phyloP scores from a whole-genome alignment of 2,329 filamentous ascomycete genomes.

The Neofusicoccum umdonicola region DNA sequence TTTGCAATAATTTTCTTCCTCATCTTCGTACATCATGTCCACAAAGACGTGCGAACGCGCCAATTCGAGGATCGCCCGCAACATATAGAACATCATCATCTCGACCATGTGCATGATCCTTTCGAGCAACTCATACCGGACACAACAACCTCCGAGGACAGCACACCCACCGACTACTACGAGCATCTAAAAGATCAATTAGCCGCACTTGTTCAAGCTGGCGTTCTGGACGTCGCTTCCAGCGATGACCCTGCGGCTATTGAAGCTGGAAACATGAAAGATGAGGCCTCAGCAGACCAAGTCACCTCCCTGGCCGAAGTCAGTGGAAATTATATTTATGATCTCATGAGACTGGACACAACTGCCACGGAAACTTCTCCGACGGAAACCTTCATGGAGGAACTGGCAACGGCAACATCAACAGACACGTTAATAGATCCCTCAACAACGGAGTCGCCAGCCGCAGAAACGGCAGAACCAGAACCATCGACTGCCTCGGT shows the following conservation, averaged over 20 bases:
- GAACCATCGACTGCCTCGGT: background rate
- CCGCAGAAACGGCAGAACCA: no score
- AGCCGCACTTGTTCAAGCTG: background rate
- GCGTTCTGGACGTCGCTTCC: background rate
- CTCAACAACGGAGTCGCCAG: background rate
- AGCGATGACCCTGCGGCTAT: background rate
- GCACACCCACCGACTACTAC: background rate
- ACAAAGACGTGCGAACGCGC: background rate
- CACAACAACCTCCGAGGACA: background rate
- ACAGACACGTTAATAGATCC: background rate
- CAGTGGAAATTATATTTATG: background rate
- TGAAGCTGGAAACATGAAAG: background rate
- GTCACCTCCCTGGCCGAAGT: background rate
- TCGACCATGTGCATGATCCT: background rate
- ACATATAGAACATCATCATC: no score
- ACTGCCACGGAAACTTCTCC: no score
- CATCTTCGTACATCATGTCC: background rate
- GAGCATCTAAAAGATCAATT: background rate
- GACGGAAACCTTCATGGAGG: no score
- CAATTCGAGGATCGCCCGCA: background rate
- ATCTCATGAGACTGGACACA: background rate
- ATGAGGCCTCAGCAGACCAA: background rate
- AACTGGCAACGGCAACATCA: no score
- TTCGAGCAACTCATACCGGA: background rate
- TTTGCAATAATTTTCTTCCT: background rate